These are phyloP conservation scores for Persicaria tinctoria DNA, from an alignment of 148 eudicot genomes.

Conservation along the genomic window DNA sequence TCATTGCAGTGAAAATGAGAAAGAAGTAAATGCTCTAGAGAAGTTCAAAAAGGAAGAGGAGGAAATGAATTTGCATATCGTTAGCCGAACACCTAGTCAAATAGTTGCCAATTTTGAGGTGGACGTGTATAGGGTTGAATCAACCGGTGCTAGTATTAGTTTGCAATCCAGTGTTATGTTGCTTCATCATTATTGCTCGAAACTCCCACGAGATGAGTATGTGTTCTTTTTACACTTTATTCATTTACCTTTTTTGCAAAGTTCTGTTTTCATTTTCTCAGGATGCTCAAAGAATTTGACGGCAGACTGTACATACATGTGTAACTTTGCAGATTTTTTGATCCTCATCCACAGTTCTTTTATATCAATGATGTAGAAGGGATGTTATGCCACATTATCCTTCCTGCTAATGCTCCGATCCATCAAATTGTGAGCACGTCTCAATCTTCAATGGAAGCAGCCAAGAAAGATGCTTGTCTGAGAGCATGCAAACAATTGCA, in stretches of 20 bases:
- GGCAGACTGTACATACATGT: not conserved
- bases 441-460: constrained; percentile 67
- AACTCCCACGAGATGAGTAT: constrained; percentile 97
- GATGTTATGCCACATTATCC: constrained; percentile 57
- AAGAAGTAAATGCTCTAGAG: constrained; percentile 51
- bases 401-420: constrained; percentile 87
- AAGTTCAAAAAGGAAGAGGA: constrained; percentile 57
- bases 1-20: constrained; percentile 55
- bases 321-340: constrained; percentile 52
- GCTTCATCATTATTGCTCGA: constrained; percentile 86
- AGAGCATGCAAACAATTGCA: constrained; percentile 88
- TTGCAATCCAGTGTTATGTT: constrained; percentile 56
- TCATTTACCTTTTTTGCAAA: constrained; percentile 7
- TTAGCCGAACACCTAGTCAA: constrained; percentile 31
- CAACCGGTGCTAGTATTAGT: constrained; percentile 94
- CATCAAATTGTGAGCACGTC: constrained; percentile 50
- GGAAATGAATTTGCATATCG: constrained; percentile 72
- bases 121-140: constrained; percentile 56
- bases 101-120: constrained; percentile 31
- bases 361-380: constrained; percentile 67
- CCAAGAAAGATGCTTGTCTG: constrained; percentile 88
- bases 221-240: constrained; percentile 16
- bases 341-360: constrained; percentile 61
- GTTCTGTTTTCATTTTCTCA: not conserved
- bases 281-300: not conserved